phyloP scores from a whole-genome alignment of 345 rosid species.

The Lumnitzera racemosa region DNA sequence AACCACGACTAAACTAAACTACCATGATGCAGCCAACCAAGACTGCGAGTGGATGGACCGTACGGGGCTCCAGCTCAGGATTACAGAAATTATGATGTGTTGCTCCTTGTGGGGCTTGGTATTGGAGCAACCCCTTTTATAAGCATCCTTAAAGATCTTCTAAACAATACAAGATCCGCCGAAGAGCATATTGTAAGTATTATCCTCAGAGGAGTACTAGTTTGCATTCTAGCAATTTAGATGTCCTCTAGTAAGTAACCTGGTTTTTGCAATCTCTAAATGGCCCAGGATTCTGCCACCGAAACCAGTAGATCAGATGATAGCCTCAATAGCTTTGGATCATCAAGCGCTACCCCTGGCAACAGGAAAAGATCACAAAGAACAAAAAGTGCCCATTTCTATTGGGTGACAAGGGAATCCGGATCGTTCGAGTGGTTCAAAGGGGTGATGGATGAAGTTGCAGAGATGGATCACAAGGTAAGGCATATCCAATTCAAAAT shows the following conservation, averaged over 20 bases:
- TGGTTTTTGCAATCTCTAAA: neutral
- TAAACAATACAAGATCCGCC: constrained; percentile 49
- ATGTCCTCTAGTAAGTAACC: neutral
- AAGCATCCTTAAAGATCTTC: constrained; percentile 84
- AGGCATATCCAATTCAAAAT: constrained; percentile 1
- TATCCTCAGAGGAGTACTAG: neutral
- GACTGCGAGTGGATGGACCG: constrained; percentile 75
- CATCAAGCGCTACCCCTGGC: constrained; percentile 38
- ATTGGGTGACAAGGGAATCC: constrained; percentile 95
- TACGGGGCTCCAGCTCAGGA: constrained; percentile 98
- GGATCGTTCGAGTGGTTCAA: constrained; percentile 96
- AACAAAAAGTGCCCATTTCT: constrained; percentile 74
- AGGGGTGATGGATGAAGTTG: constrained; percentile 93
- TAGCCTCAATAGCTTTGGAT: constrained; percentile 64
- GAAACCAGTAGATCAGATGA: constrained; percentile 60
- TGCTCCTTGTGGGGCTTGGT: constrained; percentile 92
- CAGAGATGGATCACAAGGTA: constrained; percentile 88
- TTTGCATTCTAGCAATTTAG: neutral
- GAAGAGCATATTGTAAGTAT: constrained; percentile 56
- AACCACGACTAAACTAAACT: constrained; percentile 3
- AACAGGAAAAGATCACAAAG: constrained; percentile 48
- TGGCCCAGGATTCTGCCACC: constrained; percentile 45
- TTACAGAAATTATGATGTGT: constrained; percentile 78
- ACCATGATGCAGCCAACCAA: constrained; percentile 56
- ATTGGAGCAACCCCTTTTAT: constrained; percentile 97